phyloP scores from a whole-genome alignment of 352 stramenopile species.

The Globisporangium lucens region DNA sequence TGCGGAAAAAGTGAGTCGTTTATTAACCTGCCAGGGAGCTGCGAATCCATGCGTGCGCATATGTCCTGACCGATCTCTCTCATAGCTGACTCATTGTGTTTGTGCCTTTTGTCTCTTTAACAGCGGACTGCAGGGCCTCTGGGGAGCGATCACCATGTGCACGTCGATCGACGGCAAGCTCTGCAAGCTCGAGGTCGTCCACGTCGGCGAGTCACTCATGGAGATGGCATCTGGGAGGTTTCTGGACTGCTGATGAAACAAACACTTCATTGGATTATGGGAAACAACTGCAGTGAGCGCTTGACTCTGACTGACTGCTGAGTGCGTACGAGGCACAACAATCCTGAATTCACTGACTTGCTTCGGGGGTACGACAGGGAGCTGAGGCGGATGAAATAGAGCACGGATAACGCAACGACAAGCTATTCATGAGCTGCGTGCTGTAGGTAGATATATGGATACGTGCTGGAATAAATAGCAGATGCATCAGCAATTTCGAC shows the following conservation, averaged over 20 bases:
- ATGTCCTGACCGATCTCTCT: background rate
- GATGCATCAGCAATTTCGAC: too few species aligned
- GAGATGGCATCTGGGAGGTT: slow-evolving; percentile 56
- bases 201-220: slow-evolving; percentile 33
- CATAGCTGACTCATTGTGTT: background rate
- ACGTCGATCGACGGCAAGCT: slow-evolving; percentile 50
- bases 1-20: slow-evolving; percentile 40
- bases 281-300: background rate
- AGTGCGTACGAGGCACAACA: background rate
- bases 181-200: slow-evolving; percentile 24
- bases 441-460: too few species aligned
- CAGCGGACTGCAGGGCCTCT: slow-evolving; percentile 55
- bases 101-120: background rate
- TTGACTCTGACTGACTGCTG: background rate
- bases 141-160: slow-evolving; percentile 74
- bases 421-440: too few species aligned
- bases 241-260: slow-evolving; percentile 29
- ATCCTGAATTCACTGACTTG: background rate
- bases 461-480: too few species aligned
- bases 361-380: background rate
- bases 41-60: background rate
- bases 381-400: background rate
- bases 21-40: background rate
- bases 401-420: too few species aligned
- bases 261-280: background rate